Evolutionary conservation across 1,284 basidiomycete genomes (phyloP), one percentile per base, ranked within the genome.

Genomic region (Ustilago trichophora): DNA sequence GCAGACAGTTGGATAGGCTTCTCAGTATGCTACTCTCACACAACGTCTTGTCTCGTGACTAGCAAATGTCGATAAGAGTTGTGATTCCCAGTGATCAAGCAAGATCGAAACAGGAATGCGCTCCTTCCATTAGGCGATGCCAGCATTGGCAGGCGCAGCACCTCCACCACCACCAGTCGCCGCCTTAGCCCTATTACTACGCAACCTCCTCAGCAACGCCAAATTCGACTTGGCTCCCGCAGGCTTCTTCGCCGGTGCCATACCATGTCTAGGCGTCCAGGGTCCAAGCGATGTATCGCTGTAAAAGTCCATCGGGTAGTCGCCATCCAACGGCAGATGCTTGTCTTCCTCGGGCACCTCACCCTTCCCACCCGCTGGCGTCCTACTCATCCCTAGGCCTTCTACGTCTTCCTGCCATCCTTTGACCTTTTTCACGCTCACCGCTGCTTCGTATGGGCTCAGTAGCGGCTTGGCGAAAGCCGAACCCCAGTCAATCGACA

Each of bases 301-400:
- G 76, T 98, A 98, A 81, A 98, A 98, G 83, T 98, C 92, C 95
- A 98, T 98, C 1, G 92, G 90, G 83, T 98, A 98, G 51, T 80
- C 27, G 82, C 82, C 27, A 84, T 85, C 60, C 25, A 83, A 35
- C 11, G 56, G 57, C 42, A 59, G 32, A 32, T 62, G 53, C 44
- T 58, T 55, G 45, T 69, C 55, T 18, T 49, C 53, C 11, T 24
- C 25, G 2, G 55, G 40, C 35, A 58, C 50, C 19, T 34, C 19
- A 31, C 50, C 45, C 21, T 60, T 31, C 0, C 41, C 35, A 21
- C 12, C 25, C 4, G 67, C 65, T 9, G 75, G 75, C 7, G 51
- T 71, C 11, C 76, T 84, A 83, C 82, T 85, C 57, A 76, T 53
- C 6, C 75, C 86, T 5, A 73, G 45, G 0, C 63, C 66, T 18